Evolutionary conservation across 2,329 filamentous ascomycete species (phyloP).

Genomic region (Stagonosporopsis tanaceti): DNA sequence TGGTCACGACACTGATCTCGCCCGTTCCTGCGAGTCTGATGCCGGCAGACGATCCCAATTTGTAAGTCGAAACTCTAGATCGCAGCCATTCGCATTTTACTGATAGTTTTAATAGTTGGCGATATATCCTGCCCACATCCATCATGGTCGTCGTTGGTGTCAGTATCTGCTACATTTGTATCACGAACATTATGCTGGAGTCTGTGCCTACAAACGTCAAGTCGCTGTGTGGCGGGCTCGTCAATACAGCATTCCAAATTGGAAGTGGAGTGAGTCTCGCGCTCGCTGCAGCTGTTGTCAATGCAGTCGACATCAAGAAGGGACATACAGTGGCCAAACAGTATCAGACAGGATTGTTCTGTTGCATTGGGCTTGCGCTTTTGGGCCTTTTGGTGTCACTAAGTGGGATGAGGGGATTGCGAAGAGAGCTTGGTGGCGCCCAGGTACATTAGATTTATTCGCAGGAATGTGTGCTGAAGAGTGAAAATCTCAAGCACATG

Average conservation of each 20-base stretch:
- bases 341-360: conserved; percentile 13
- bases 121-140: conserved; percentile 11
- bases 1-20: conserved; percentile 7
- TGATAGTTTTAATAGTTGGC: conserved; percentile 2
- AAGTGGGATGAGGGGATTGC: conserved; percentile 8
- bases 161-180: conserved; percentile 15
- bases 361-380: conserved; percentile 9
- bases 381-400: conserved; percentile 6
- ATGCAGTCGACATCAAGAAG: conserved; percentile 16
- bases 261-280: conserved; percentile 11
- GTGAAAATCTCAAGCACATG: neutral
- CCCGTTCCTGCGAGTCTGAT: conserved; percentile 12
- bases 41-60: conserved; percentile 8
- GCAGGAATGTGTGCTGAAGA: neutral
- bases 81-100: neutral
- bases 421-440: conserved; percentile 5
- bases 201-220: conserved; percentile 13
- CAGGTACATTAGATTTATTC: conserved; percentile 1
- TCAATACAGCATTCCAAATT: conserved; percentile 16
- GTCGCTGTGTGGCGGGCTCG: conserved; percentile 8
- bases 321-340: conserved; percentile 10
- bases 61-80: conserved; percentile 1
- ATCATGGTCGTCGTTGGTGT: conserved; percentile 13
- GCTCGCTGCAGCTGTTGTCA: conserved; percentile 9
- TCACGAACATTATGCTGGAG: conserved; percentile 16